phyloP scores from a whole-genome alignment of 2,329 filamentous ascomycete species.

The Fragosphaeria purpurea region DNA sequence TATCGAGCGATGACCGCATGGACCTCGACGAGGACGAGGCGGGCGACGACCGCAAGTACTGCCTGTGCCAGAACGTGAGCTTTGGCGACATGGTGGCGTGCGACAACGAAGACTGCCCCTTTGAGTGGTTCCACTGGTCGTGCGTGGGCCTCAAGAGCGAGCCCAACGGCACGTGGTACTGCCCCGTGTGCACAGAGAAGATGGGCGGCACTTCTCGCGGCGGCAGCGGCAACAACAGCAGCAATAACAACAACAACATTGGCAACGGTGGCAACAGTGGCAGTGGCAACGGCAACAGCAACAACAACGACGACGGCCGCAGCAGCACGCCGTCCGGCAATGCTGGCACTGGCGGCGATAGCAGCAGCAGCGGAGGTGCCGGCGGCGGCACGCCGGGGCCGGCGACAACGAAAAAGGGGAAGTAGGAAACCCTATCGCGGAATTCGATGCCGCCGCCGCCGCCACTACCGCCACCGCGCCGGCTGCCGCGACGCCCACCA shows the following conservation, averaged over 20 bases:
- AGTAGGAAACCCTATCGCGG: conserved; percentile 1
- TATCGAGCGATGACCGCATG: conserved; percentile 39
- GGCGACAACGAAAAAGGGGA: conserved; percentile 7
- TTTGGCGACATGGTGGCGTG: conserved; percentile 85
- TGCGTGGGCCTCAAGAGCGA: conserved; percentile 60
- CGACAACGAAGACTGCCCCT: conserved; percentile 71
- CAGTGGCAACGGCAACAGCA: neutral
- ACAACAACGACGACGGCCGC: neutral
- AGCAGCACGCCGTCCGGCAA: neutral
- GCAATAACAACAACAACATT: neutral
- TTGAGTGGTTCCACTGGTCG: conserved; percentile 83
- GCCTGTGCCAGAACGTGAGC: conserved; percentile 71
- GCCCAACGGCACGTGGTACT: conserved; percentile 59
- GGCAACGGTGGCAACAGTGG: neutral
- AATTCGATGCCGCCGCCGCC: no score
- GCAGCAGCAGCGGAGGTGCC: neutral
- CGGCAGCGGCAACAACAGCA: neutral
- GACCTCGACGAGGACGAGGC: conserved; percentile 58
- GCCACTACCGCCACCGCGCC: no score
- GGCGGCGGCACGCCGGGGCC: neutral
- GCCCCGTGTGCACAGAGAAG: conserved; percentile 49
- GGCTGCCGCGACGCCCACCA: no score
- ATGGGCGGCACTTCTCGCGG: conserved; percentile 16
- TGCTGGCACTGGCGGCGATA: neutral
- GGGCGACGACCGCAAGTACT: conserved; percentile 72